Base-by-base conservation (phyloP, 345 rosid genomes). In the Mangifera indica region DNA sequence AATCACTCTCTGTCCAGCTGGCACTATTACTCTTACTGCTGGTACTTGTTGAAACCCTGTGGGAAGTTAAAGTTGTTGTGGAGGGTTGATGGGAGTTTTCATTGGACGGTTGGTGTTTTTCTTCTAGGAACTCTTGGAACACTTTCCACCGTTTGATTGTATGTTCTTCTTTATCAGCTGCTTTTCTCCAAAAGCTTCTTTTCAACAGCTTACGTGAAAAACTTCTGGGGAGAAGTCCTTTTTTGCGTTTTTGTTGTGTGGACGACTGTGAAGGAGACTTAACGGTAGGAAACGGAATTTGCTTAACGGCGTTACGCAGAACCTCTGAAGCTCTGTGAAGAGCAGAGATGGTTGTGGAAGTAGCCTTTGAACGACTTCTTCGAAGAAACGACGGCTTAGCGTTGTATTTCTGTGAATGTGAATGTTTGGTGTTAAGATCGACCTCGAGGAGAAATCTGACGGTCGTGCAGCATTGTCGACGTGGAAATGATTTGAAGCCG, bases 401-500 rank as follows among this genome's bases (percentile, higher is more conserved):
- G 51, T 46, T 64, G 12, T 6, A 2, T 32, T 34, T 32, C 0
- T 22, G 67, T 12, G 53, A 49, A 2, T 8, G 70, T 20, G 29
- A 25, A 56, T 52, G 55, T 68, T 7, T 55, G 32, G 67, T 58
- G 60, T 79, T 89, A 78, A 85, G 82, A 76, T 93, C 97, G 67
- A 77, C 64, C 18, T 91, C 93, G 67, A 85, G 84, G 56, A 87
- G 90, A 70, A 88, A 87, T 44, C 91, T 81, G 83, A 88, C 80
- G 69, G 90, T 83, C 62, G 87, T 69, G 81, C 92, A 89, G 70
- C 87, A 72, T 70, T 81, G 89, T 25, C 84, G 86, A 69, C 95
- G 96, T 48, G 98, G 92, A 63, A 87, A 89, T 10, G 98, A 89
- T 70, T 89, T 87, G 85, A 94, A 94, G 61, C 95, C 95, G 74